Percentiles rank a stretch among this genome's conserved stretches.
These are phyloP conservation scores for Dianthus caryophyllus DNA, from an alignment of 148 eudicot species.

Conservation along the genomic window DNA sequence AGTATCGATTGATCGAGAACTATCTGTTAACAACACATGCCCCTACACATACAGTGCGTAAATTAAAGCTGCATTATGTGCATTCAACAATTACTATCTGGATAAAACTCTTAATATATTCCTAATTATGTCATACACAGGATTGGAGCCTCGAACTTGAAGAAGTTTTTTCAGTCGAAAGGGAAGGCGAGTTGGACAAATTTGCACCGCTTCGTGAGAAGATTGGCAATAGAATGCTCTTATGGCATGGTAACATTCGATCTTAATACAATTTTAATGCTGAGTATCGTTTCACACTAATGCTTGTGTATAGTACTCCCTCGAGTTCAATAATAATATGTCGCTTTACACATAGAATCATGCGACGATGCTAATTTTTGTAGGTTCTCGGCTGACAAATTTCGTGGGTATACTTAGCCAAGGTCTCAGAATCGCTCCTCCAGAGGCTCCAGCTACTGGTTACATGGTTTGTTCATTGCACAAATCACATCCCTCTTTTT, in stretches of 20 bases:
- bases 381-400: slow-evolving; percentile 95
- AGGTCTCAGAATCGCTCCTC: slow-evolving; percentile 95
- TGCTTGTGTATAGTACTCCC: too few species aligned
- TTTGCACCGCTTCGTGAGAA: slow-evolving; percentile 69
- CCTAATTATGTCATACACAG: slow-evolving; percentile 28
- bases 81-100: background rate
- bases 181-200: slow-evolving; percentile 82
- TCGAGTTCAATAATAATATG: too few species aligned
- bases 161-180: slow-evolving; percentile 83
- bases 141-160: slow-evolving; percentile 89
- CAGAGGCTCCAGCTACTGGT: slow-evolving; percentile 97
- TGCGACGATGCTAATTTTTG: slow-evolving; percentile 5
- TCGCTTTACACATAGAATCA: background rate
- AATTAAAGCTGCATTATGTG: background rate
- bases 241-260: slow-evolving; percentile 80
- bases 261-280: slow-evolving; percentile 4
- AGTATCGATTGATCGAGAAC: slow-evolving; percentile 73
- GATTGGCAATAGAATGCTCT: slow-evolving; percentile 91
- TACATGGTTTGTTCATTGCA: slow-evolving; percentile 63
- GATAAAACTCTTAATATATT: background rate
- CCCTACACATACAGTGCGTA: slow-evolving; percentile 89
- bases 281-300: background rate
- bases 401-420: slow-evolving; percentile 95
- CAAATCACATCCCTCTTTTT: background rate
- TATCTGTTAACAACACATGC: slow-evolving; percentile 96